These are phyloP conservation scores for Pulveroboletus sp. DNA, from an alignment of 768 basidiomycete species.

Conservation along the genomic window DNA sequence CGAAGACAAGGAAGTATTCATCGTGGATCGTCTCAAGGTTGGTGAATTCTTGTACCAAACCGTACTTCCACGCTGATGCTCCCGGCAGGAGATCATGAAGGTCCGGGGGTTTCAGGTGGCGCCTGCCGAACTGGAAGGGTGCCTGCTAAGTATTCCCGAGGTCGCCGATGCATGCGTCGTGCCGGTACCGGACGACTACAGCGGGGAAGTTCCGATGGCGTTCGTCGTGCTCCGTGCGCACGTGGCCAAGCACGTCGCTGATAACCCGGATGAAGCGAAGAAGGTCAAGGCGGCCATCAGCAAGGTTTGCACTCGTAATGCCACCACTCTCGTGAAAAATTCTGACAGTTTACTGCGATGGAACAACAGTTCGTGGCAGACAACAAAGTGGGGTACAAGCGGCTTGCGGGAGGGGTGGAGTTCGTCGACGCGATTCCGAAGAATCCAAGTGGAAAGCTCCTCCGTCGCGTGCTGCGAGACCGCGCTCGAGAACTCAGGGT, in stretches of 20 bases:
- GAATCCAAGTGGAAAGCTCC: constrained; percentile 59
- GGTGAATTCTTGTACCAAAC: background rate
- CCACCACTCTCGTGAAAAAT: constrained; percentile 1
- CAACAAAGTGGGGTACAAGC: constrained; percentile 56
- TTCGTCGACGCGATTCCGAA: constrained; percentile 54
- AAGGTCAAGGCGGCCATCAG: constrained; percentile 44
- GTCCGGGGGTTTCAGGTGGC: constrained; percentile 72
- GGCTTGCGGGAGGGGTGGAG: constrained; percentile 55
- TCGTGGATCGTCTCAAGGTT: constrained; percentile 64
- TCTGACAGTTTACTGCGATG: background rate
- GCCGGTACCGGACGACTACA: constrained; percentile 62
- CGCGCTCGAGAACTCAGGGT: constrained; percentile 35
- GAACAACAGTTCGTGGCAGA: constrained; percentile 46
- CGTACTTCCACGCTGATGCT: constrained; percentile 3
- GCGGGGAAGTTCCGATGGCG: constrained; percentile 69
- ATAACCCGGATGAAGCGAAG: constrained; percentile 27
- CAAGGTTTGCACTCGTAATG: constrained; percentile 35
- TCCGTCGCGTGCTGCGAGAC: constrained; percentile 52
- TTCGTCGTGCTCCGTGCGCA: constrained; percentile 52
- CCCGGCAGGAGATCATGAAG: constrained; percentile 58
- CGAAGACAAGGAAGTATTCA: constrained; percentile 51
- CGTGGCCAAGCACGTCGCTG: constrained; percentile 35
- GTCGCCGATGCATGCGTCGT: constrained; percentile 63
- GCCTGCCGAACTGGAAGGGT: constrained; percentile 69
- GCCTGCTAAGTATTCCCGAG: constrained; percentile 56